A percentile compares a stretch with the other conserved stretches of the same genome.
phyloP scores from a whole-genome alignment of 352 stramenopile genomes.

The Phytophthora sp. region DNA sequence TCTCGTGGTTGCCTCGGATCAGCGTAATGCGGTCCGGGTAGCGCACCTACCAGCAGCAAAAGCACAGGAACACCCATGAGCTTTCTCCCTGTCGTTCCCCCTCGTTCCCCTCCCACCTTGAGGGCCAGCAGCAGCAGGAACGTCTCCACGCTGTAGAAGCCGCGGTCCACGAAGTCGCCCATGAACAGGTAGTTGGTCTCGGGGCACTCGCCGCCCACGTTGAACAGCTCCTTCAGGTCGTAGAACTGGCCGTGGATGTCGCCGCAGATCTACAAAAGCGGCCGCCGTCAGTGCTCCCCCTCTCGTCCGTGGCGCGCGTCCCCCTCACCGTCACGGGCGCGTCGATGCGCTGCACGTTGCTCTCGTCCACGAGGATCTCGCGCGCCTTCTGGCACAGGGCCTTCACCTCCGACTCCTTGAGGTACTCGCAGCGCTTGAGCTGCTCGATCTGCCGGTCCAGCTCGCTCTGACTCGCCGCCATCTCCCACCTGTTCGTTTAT shows the following conservation, averaged over 20 bases:
- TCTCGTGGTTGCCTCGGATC: conserved; percentile 99
- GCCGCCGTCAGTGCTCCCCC: conserved; percentile 16
- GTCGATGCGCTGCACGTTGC: conserved; percentile 99
- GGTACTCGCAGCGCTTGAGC: conserved; percentile 97
- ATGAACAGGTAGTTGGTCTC: conserved; percentile 99
- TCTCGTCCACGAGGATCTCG: conserved; percentile 99
- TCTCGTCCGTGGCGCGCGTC: background rate
- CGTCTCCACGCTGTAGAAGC: conserved; percentile 99
- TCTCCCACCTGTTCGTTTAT: conserved; percentile 36
- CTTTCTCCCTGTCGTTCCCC: background rate
- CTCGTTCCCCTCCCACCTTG: conserved; percentile 88
- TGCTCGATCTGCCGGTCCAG: conserved; percentile 90
- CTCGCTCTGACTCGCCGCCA: conserved; percentile 85
- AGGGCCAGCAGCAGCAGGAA: conserved; percentile 98
- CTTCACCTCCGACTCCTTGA: conserved; percentile 99
- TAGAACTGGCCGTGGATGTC: conserved; percentile 99
- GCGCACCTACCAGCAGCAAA: conserved; percentile 66
- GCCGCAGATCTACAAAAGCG: conserved; percentile 96
- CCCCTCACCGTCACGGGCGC: conserved; percentile 97
- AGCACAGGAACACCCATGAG: background rate
- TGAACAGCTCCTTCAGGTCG: conserved; percentile 98
- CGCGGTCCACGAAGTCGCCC: conserved; percentile 99
- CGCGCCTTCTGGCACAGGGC: conserved; percentile 96
- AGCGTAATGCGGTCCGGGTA: conserved; percentile 99
- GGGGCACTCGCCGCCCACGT: conserved; percentile 97